phyloP scores from a whole-genome alignment of 176 grass and related monocot species.

The Oryza rufipogon region DNA sequence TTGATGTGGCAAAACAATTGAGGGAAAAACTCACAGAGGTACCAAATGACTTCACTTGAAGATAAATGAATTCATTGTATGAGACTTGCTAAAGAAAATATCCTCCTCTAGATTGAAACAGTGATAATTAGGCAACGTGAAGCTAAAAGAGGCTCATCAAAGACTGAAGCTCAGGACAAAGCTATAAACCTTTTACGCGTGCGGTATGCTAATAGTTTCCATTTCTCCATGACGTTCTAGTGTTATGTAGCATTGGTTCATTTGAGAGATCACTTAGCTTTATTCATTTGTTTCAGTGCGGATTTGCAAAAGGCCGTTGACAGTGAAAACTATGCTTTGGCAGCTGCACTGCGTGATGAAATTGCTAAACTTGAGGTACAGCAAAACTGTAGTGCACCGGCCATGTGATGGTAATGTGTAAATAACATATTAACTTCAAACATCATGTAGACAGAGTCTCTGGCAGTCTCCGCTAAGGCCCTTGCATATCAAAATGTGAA shows the following conservation, averaged over 20 bases:
- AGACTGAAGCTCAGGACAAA: conserved; percentile 95
- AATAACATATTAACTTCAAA: conserved; percentile 25
- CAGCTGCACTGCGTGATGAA: conserved; percentile 81
- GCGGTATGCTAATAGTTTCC: conserved; percentile 61
- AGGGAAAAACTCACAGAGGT: conserved; percentile 91
- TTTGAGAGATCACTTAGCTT: conserved; percentile 36
- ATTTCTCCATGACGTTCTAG: conserved; percentile 18
- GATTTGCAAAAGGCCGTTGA: conserved; percentile 93
- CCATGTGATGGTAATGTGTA: conserved; percentile 35
- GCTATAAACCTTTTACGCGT: conserved; percentile 75
- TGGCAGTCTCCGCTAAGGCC: conserved; percentile 88
- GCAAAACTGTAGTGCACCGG: not conserved
- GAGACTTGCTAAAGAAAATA: conserved; percentile 23
- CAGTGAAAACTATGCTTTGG: conserved; percentile 85
- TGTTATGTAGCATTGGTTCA: conserved; percentile 29
- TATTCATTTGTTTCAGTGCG: conserved; percentile 67
- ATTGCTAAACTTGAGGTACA: conserved; percentile 90
- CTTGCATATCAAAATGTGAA: conserved; percentile 78
- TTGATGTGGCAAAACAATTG: conserved; percentile 86
- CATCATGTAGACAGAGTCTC: conserved; percentile 73
- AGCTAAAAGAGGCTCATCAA: conserved; percentile 93
- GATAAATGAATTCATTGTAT: conserved; percentile 19
- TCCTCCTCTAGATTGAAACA: conserved; percentile 68
- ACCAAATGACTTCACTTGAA: conserved; percentile 28
- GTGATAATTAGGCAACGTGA: conserved; percentile 80